Evolutionary conservation across 2,329 filamentous ascomycete genomes (phyloP), one percentile per base, ranked within the genome.

Genomic region (Aspergillus glaucus): DNA sequence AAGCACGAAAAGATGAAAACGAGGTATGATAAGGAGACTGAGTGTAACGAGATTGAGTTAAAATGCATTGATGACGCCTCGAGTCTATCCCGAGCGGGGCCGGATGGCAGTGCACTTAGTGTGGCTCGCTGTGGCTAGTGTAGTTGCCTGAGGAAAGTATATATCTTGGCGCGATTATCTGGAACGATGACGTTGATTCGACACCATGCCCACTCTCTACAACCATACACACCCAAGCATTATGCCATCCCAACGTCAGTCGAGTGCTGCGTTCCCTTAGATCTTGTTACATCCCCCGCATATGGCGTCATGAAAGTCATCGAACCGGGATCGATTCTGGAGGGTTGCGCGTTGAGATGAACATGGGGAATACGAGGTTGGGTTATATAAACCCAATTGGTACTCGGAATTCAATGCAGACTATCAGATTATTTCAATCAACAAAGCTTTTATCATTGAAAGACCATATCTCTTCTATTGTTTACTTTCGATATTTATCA

Each of bases 401-500:
- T 17, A 17, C 17, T 40, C 32, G 1, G 24, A 26, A 26, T 7
- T 26, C 7, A 8, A 26, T 8, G 24, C 9, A 28, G 3, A 28
- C 4, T 28, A 37, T 15, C 4, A 37, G 4, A 8, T 15, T 9
- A 14, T 4, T 17, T 21, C 4, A 3, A 37, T 37, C 32, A 36
- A 3, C 32, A 36, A 14, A 36, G 14, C 5, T 28, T 26, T 28
- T 28, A 28, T 28, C 26, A 28, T 10, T 28, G 2, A n/a, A 3
- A n/a, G 5, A 15, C 3, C 1, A 10, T 28, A 28, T 3, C 9
- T 26, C 7, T 28, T 26, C 24, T 9, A 9, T 26, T 9, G 9
- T 26, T 28, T 7, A 28, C 6, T 36, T 14, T 44, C n/a, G 43
- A 8, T 26, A 36, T 28, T 48, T 67, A 67, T 48, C 51, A 78